Evolutionary conservation across 225 moss, liverwort and hornwort genomes (phyloP), one percentile per base, ranked within the genome.

Genomic region (Neckera pumila): DNA sequence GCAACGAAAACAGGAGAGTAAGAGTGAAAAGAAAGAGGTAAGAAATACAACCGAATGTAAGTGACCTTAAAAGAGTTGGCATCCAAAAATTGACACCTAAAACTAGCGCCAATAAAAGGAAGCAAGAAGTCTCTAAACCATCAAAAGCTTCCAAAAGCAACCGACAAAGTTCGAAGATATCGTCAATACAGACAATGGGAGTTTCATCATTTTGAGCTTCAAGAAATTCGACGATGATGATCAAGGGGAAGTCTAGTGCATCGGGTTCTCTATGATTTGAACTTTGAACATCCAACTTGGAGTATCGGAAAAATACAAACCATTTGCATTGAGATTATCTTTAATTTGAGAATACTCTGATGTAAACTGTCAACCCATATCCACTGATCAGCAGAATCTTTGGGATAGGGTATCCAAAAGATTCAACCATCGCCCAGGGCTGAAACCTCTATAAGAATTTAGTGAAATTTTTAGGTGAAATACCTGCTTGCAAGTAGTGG

Each of bases 401-500:
- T 51, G 14, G 58, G 15, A 30, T 3, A 33, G 43, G 6, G 25
- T 9, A 67, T 10, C 19, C 9, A 28, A 40, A n/a, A 40, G 30
- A 45, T 73, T 79, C n/a, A 47, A 59, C 18, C 40, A 43, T 76
- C 49, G 3, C 53, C 49, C 28, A n/a, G 7, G 73, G 19, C 8
- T 17, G 54, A 22, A 27, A 62, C 13, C 56, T 62, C 6, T 38
- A 17, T 31, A 69, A 76, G 28, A 78, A 21, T 75, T 27, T 21
- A 63, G 51, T 51, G 81, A 34, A 79, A 34, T 38, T 2, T n/a
- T 27, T 10, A 30, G n/a, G 25, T 60, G 43, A 19, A 22, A 15
- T 86, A 92, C 93, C 93, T 90, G 81, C 71, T 85, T 89, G 76
- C 93, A 93, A 38, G 88, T 89, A 20, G 90, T 89, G 65, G 86